Base-by-base conservation (phyloP, 495 filamentous ascomycete genomes). In the Aspergillus incahuasiensis region DNA sequence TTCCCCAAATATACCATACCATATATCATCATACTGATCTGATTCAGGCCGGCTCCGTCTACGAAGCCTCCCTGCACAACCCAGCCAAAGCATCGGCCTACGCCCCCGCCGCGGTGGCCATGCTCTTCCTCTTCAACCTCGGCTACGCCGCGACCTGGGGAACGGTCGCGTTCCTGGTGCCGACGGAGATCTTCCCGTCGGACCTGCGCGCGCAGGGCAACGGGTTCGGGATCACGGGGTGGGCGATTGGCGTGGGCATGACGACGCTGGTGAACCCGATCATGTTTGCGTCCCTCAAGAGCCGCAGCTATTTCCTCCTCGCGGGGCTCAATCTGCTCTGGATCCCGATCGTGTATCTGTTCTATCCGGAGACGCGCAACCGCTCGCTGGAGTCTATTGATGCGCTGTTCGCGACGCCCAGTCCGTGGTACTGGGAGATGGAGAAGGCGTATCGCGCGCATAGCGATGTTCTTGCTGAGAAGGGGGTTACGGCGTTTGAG, bases 361-460 rank as follows among this genome's bases (percentile, higher is more conserved):
- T 85, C 64, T 84, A 79, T 59, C 82, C 82, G 0, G 82, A 86
- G 64, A 84, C 81, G 4, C 69, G 74, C 1, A 77, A 79, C 44
- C 74, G 81, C 6, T 77, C 71, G n/a, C 66, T 86, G 8, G 82
- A 84, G 54, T 80, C 80, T n/a, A 83, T 82, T 59, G 76, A 83
- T 20, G 70, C 73, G 4, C 71, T 84, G 32, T 84, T 85, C 52
- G 67, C 68, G 1, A 70, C 64, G 1, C 22, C 60, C 0, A 72
- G 65, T 50, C 68, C 68, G 13, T 74, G 73, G 42, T 55, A 61
- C 39, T 74, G 70, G 70, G 63, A 68, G 15, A 74, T 74, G 70
- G 68, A 74, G 40, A 54, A 65, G 18, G 70, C 68, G 16, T 74
- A 73, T 35, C 62, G 60, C 19, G 48, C 66, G 25, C 63, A 67